Conservation (phyloP, 345 rosid species). For the Bruguiera sexangula region DNA sequence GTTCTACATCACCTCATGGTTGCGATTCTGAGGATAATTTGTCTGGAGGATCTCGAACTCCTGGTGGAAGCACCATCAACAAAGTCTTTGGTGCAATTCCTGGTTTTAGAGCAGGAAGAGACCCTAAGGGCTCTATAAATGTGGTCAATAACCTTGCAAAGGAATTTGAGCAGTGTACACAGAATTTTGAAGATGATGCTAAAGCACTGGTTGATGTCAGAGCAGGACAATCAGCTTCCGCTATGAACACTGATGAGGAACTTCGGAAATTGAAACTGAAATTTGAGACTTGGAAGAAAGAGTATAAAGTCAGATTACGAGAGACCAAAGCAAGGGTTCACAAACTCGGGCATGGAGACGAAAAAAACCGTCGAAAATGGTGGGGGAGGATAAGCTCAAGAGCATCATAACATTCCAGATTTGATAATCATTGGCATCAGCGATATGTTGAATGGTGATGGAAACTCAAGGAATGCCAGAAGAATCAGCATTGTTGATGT, state of each 20-base stretch:
- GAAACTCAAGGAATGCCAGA: slow-evolving; percentile 4
- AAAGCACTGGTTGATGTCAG: slow-evolving; percentile 49
- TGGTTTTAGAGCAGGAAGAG: slow-evolving; percentile 46
- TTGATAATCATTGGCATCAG: not conserved
- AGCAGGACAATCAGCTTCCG: slow-evolving; percentile 31
- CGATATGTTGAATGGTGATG: not conserved
- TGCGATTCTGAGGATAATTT: slow-evolving; percentile 68
- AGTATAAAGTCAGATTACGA: slow-evolving; percentile 67
- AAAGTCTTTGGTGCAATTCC: slow-evolving; percentile 35
- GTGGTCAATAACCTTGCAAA: slow-evolving; percentile 53
- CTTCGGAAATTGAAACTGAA: slow-evolving; percentile 54
- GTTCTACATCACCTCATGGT: slow-evolving; percentile 50
- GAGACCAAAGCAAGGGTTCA: slow-evolving; percentile 63
- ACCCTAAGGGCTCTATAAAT: slow-evolving; percentile 50
- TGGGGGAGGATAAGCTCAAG: slow-evolving; percentile 60
- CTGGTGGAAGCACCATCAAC: slow-evolving; percentile 52
- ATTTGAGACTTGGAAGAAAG: slow-evolving; percentile 88
- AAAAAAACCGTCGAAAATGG: slow-evolving; percentile 70
- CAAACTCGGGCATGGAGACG: slow-evolving; percentile 41
- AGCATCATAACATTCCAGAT: slow-evolving; percentile 1
- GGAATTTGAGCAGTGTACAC: slow-evolving; percentile 73
- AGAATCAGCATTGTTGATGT: too few species aligned
- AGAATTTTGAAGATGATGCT: slow-evolving; percentile 63
- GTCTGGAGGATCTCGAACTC: slow-evolving; percentile 59
- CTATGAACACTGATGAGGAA: slow-evolving; percentile 52